phyloP scores from a whole-genome alignment of 495 filamentous ascomycete genomes.

The Parmelia sp. region DNA sequence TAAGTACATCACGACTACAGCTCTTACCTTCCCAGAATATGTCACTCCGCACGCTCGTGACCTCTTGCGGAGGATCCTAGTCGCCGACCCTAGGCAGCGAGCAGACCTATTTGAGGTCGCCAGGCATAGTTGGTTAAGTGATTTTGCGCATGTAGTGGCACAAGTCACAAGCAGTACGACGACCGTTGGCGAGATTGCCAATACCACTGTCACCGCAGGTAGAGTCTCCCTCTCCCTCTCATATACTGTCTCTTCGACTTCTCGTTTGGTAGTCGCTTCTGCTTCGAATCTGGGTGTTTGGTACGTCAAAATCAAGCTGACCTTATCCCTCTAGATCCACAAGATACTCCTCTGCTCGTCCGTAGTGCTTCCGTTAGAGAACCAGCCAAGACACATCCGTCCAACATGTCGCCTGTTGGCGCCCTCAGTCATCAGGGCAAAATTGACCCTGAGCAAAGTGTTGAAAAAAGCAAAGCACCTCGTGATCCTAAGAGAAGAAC shows the following conservation, averaged over 20 bases:
- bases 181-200: conserved; percentile 76
- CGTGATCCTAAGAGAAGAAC: conserved; percentile 88
- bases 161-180: conserved; percentile 95
- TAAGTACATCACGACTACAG: conserved; percentile 98
- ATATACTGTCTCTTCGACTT: background rate
- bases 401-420: conserved; percentile 51
- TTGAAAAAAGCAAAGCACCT: conserved; percentile 54
- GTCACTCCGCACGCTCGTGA: conserved; percentile 96
- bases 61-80: conserved; percentile 82
- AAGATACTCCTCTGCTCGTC: conserved; percentile 59
- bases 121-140: conserved; percentile 95
- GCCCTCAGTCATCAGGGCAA: conserved; percentile 70
- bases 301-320: conserved; percentile 28
- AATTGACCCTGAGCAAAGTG: conserved; percentile 60
- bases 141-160: conserved; percentile 89
- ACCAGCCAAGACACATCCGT: conserved; percentile 62
- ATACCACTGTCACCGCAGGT: conserved; percentile 65
- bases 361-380: conserved; percentile 92
- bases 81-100: conserved; percentile 91
- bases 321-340: conserved; percentile 37
- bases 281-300: conserved; percentile 5
- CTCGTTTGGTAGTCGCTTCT: conserved; percentile 5
- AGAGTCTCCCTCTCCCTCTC: conserved; percentile 30
- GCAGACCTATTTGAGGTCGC: conserved; percentile 97
- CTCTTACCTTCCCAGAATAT: conserved; percentile 97